A percentile compares a stretch with the other conserved stretches of the same genome.
phyloP scores from a whole-genome alignment of 768 basidiomycete species.

The Rhizopogon vulgaris region DNA sequence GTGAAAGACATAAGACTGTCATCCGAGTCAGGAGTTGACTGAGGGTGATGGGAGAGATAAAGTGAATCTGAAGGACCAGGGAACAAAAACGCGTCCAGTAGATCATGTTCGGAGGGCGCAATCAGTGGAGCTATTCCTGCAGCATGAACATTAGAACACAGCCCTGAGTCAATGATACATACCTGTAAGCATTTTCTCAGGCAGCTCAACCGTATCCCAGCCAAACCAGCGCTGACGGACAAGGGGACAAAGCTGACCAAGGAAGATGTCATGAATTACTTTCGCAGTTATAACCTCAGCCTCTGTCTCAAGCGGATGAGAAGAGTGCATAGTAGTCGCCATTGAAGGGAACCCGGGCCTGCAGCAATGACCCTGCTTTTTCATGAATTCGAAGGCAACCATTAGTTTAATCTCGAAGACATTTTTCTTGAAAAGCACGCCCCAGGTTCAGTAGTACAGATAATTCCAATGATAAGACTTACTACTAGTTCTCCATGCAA shows the following conservation, averaged over 20 bases:
- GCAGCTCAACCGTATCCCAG: background rate
- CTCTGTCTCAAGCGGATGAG: background rate
- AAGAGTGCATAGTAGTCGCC: background rate
- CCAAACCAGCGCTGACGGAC: background rate
- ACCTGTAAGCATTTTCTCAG: background rate
- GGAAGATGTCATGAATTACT: background rate
- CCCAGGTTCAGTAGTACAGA: background rate
- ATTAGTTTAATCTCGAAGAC: background rate
- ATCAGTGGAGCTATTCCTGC: background rate
- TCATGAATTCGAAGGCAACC: background rate
- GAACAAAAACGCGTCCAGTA: no score
- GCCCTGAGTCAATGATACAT: background rate
- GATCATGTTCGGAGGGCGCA: background rate
- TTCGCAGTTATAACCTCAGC: background rate
- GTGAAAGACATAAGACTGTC: no score
- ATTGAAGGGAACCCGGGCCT: background rate
- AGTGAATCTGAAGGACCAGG: background rate
- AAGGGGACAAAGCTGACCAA: background rate
- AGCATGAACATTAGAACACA: no score
- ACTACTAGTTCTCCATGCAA: background rate
- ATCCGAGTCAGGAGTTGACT: no score
- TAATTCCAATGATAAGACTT: background rate
- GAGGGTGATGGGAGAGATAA: no score
- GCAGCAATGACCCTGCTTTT: background rate
- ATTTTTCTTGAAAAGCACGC: background rate